Evolutionary conservation across 306 rosid genomes (phyloP).

Genomic region (Begonia masoniana): DNA sequence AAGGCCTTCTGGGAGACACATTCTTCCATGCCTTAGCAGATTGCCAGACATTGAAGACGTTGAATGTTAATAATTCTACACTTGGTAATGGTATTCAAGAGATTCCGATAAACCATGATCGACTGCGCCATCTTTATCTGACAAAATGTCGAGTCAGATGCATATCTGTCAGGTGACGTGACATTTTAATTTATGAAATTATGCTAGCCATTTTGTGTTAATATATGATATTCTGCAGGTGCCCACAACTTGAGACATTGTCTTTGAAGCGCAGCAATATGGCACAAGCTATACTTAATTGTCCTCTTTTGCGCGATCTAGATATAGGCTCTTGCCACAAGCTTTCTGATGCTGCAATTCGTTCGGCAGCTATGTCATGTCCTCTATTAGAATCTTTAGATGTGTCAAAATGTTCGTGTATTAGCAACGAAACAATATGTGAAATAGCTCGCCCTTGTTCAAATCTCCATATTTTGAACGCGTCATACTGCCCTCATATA

Average conservation of each 20-base stretch:
- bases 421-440: conserved; percentile 88
- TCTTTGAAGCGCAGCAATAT: conserved; percentile 96
- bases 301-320: conserved; percentile 74
- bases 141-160: conserved; percentile 90
- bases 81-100: conserved; percentile 88
- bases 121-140: conserved; percentile 65
- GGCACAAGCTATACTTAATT: conserved; percentile 88
- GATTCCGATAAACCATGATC: conserved; percentile 64
- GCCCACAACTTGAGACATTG: conserved; percentile 90
- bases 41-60: conserved; percentile 46
- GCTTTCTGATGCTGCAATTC: conserved; percentile 96
- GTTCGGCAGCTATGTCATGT: conserved; percentile 91
- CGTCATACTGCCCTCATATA: conserved; percentile 90
- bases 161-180: conserved; percentile 67
- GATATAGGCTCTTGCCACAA: conserved; percentile 92
- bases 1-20: conserved; percentile 54
- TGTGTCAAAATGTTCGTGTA: conserved; percentile 86
- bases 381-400: conserved; percentile 74
- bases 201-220: neutral
- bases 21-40: conserved; percentile 78
- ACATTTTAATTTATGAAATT: neutral
- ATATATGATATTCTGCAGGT: conserved; percentile 33
- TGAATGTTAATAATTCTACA: conserved; percentile 72
- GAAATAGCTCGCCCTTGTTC: conserved; percentile 63
- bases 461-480: conserved; percentile 71